phyloP scores from a whole-genome alignment of 2,329 filamentous ascomycete genomes.

The Stemphylium vesicarium region DNA sequence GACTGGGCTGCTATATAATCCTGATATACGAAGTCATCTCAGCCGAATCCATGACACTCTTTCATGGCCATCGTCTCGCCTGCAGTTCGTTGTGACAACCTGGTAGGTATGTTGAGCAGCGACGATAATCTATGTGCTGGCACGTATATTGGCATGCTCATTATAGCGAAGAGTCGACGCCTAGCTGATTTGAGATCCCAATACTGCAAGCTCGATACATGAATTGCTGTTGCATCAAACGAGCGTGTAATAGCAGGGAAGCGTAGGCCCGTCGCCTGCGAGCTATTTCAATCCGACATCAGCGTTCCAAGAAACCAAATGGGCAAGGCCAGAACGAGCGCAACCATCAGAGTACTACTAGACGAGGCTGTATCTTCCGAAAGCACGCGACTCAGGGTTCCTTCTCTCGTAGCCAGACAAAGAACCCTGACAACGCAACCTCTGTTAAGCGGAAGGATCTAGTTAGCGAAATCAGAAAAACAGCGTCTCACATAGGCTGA shows the following conservation, averaged over 20 bases:
- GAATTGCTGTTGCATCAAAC: conserved; percentile 81
- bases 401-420: conserved; percentile 75
- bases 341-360: conserved; percentile 78
- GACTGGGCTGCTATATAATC: conserved; percentile 85
- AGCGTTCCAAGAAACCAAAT: conserved; percentile 85
- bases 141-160: conserved; percentile 82
- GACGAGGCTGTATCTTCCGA: conserved; percentile 81
- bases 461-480: conserved; percentile 65
- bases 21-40: conserved; percentile 86
- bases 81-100: conserved; percentile 73
- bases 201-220: conserved; percentile 70
- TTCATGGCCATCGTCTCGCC: conserved; percentile 61
- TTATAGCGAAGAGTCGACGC: conserved; percentile 79
- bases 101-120: conserved; percentile 79
- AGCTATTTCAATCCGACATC: conserved; percentile 81
- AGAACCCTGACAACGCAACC: conserved; percentile 69
- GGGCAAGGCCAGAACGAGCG: conserved; percentile 75
- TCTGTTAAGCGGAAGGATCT: conserved; percentile 68
- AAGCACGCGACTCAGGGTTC: conserved; percentile 82
- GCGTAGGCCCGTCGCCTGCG: conserved; percentile 75
- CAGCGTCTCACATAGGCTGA: conserved; percentile 13
- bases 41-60: not conserved
- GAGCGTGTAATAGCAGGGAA: conserved; percentile 79
- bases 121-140: conserved; percentile 88
- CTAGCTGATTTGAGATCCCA: conserved; percentile 69